Percentiles rank a stretch among this genome's conserved stretches.
These are phyloP conservation scores for Sesbania bispinosa DNA, from an alignment of 306 rosid species.

Conservation along the genomic window DNA sequence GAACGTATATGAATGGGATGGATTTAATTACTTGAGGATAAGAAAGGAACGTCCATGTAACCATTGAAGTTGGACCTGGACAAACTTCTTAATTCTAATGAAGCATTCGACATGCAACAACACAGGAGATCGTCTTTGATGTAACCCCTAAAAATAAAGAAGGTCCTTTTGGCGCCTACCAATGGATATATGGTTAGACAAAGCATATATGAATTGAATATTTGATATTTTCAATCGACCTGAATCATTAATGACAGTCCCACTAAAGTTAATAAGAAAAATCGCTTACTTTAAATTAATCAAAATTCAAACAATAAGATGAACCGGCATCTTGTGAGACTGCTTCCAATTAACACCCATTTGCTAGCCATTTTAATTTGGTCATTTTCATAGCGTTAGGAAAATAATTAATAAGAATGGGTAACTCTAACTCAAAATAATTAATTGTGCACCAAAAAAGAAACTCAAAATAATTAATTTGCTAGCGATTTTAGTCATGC, in stretches of 20 bases:
- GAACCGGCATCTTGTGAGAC: neutral
- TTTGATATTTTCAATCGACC: neutral
- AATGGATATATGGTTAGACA: neutral
- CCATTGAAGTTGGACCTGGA: neutral
- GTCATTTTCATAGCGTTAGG: slow-evolving; percentile 10
- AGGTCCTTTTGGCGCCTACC: neutral
- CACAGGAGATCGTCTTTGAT: neutral
- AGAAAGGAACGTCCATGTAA: neutral
- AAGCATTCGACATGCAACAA: neutral
- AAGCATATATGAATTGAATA: neutral
- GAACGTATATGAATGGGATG: neutral
- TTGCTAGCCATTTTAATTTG: neutral
- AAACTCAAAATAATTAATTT: no score
- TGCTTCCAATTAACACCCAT: neutral
- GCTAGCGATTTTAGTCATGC: no score
- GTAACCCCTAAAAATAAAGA: neutral
- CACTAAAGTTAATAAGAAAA: neutral
- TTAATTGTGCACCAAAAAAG: no score
- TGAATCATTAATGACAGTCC: neutral
- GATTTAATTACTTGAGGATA: neutral
- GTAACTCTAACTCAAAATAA: no score
- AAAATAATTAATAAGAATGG: neutral
- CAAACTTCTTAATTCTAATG: neutral
- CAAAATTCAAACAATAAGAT: neutral
- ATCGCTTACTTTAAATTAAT: neutral